A percentile compares a stretch with the other conserved stretches of the same genome.
These are phyloP conservation scores for Penicillium sumatraense DNA, from an alignment of 2,329 filamentous ascomycete genomes.

Conservation along the genomic window DNA sequence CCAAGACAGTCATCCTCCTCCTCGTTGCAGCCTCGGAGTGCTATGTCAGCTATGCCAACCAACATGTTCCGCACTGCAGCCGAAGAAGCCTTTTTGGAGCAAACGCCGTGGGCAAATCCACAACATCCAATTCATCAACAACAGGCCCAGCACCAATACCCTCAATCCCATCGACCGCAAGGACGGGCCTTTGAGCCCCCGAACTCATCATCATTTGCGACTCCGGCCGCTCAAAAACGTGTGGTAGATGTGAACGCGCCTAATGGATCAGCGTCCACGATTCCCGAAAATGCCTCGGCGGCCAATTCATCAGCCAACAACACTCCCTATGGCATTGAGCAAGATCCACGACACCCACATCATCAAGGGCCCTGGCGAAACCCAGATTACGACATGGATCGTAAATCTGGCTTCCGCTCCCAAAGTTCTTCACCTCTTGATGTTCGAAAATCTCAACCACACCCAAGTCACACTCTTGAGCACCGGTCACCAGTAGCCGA, in stretches of 20 bases:
- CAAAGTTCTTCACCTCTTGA: constrained; percentile 45
- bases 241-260: constrained; percentile 47
- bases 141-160: constrained; percentile 52
- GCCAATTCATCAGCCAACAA: constrained; percentile 49
- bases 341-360: constrained; percentile 30
- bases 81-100: constrained; percentile 84
- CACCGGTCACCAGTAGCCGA: constrained; percentile 31
- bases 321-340: constrained; percentile 48
- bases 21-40: constrained; percentile 31
- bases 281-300: constrained; percentile 48
- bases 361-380: constrained; percentile 31
- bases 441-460: constrained; percentile 43
- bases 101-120: constrained; percentile 91
- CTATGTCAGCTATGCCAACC: constrained; percentile 40
- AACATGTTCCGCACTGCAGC: constrained; percentile 57
- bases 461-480: constrained; percentile 28
- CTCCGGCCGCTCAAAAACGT: constrained; percentile 51
- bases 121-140: constrained; percentile 73
- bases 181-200: constrained; percentile 38
- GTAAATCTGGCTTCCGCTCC: constrained; percentile 41
- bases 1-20: constrained; percentile 29
- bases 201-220: constrained; percentile 42
- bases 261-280: constrained; percentile 53
- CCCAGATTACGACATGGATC: constrained; percentile 40
- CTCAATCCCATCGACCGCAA: constrained; percentile 43